Base-by-base conservation (phyloP, 1,139 yeast genomes). In the Candida tetrigidarum region DNA sequence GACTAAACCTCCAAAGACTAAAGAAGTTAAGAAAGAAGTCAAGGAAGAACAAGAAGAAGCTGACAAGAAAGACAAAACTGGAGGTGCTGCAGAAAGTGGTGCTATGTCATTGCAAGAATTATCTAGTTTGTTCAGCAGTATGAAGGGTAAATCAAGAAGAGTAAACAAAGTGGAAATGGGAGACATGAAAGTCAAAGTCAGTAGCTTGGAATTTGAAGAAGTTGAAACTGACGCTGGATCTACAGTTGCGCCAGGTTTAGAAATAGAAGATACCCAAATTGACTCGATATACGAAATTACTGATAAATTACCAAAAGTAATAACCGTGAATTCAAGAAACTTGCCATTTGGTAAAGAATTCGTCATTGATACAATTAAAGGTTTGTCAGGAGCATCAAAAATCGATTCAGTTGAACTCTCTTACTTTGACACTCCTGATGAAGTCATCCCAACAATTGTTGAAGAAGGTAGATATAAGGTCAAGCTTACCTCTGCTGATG, bases 81-180 rank as follows among this genome's bases (percentile, higher is more conserved):
- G 39, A 27, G 40, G n/a, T n/a, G n/a, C n/a, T n/a, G n/a, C 49
- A 5, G 44, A 45, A 11, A 39, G 37, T 7, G 49, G 45, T 27
- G 66, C 74, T n/a, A 58, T 72, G 62, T 67, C 78, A 1, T 58
- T 70, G 46, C 67, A 67, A 39, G 76, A 73, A 49, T 70, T 74
- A 51, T 63, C 75, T 5, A 54, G 48, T 41, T 64, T 74, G 49
- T 72, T 74, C 52, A 59, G 60, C 37, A 53, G 56, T 42, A 63
- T 68, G 66, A 38, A 38, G 28, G 11, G 12, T 10, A 54, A 60
- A 33, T 37, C 46, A 25, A 35, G 36, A 14, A 11, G 20, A 11
- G n/a, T 34, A 7, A 28, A 18, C 19, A 28, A 20, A 14, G 18
- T 32, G 12, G 14, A 27, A 2, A 39, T 29, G 5, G 37, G 37